Percentiles rank a stretch among this genome's conserved stretches.
Evolutionary conservation across 2,329 filamentous ascomycete species (phyloP).

Genomic region (Cladosporium sp.): DNA sequence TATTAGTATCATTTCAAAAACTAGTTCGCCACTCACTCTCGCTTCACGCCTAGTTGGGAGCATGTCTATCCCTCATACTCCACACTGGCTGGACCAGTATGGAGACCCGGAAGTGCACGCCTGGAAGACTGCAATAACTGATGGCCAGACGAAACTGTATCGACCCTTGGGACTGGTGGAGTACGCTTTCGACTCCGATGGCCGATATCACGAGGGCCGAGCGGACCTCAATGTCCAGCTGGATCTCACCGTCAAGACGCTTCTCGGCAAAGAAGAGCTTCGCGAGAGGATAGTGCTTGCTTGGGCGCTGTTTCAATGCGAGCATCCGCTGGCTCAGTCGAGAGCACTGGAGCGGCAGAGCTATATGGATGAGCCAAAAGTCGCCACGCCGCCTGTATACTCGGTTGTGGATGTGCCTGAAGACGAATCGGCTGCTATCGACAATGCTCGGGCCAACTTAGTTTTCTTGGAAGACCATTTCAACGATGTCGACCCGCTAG

Average conservation of each 20-base stretch:
- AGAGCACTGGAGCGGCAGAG: slow-evolving; percentile 19
- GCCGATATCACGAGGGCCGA: slow-evolving; percentile 40
- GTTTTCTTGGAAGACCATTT: slow-evolving; percentile 39
- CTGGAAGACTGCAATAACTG: slow-evolving; percentile 28
- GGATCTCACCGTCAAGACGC: slow-evolving; percentile 33
- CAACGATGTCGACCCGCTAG: slow-evolving; percentile 27
- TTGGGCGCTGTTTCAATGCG: slow-evolving; percentile 37
- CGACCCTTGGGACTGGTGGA: slow-evolving; percentile 43
- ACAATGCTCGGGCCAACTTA: slow-evolving; percentile 27
- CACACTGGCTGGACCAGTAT: slow-evolving; percentile 20
- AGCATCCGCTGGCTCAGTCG: slow-evolving; percentile 37
- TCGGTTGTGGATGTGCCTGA: slow-evolving; percentile 35
- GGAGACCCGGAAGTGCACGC: slow-evolving; percentile 32
- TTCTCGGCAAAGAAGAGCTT: slow-evolving; percentile 28
- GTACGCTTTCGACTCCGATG: slow-evolving; percentile 42
- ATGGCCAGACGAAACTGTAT: slow-evolving; percentile 26
- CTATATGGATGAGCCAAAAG: slow-evolving; percentile 12
- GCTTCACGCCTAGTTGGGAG: background rate
- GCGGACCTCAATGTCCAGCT: slow-evolving; percentile 42
- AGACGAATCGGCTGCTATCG: slow-evolving; percentile 29
- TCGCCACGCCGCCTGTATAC: slow-evolving; percentile 18
- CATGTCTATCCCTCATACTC: background rate
- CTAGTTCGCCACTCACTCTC: no score
- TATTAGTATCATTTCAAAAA: no score
- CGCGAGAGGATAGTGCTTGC: slow-evolving; percentile 35